Evolutionary conservation across 768 basidiomycete genomes (phyloP).

Genomic region (Naganishia vaughanmartiniae): DNA sequence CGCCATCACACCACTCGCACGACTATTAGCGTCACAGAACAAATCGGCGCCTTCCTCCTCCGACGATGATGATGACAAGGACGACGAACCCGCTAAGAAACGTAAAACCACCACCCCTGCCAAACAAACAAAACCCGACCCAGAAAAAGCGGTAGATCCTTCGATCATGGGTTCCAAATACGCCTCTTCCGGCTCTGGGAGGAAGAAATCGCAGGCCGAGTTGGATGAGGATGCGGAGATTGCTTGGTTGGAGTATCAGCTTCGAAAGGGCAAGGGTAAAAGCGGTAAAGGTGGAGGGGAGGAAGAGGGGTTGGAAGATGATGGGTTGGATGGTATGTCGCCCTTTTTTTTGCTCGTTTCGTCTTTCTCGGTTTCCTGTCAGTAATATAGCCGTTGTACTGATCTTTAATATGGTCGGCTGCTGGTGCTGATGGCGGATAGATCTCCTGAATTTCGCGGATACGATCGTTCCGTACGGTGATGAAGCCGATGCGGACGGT

Average conservation of each 20-base stretch:
- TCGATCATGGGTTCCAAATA: constrained; percentile 29
- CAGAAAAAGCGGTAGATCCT: constrained; percentile 12
- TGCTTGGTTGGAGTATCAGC: constrained; percentile 71
- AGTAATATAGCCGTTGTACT: constrained; percentile 56
- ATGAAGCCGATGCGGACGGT: constrained; percentile 45
- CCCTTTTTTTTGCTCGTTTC: background rate
- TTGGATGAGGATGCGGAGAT: constrained; percentile 81
- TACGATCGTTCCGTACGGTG: constrained; percentile 40
- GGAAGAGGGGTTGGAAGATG: constrained; percentile 70
- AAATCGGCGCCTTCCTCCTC: background rate
- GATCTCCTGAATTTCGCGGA: constrained; percentile 47
- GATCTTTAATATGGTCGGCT: constrained; percentile 50
- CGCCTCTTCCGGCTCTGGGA: background rate
- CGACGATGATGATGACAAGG: constrained; percentile 27
- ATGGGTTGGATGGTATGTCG: constrained; percentile 75
- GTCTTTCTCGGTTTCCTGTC: too few species aligned
- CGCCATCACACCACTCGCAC: constrained; percentile 18
- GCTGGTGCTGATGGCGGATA: constrained; percentile 10
- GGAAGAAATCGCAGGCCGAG: constrained; percentile 47
- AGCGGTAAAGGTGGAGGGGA: constrained; percentile 48
- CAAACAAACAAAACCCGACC: background rate
- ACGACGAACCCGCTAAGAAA: constrained; percentile 2
- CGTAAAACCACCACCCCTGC: background rate
- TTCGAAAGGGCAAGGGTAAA: constrained; percentile 60
- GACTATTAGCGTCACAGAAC: constrained; percentile 14